phyloP scores from a whole-genome alignment of 768 basidiomycete species.

The Mycena crocata region DNA sequence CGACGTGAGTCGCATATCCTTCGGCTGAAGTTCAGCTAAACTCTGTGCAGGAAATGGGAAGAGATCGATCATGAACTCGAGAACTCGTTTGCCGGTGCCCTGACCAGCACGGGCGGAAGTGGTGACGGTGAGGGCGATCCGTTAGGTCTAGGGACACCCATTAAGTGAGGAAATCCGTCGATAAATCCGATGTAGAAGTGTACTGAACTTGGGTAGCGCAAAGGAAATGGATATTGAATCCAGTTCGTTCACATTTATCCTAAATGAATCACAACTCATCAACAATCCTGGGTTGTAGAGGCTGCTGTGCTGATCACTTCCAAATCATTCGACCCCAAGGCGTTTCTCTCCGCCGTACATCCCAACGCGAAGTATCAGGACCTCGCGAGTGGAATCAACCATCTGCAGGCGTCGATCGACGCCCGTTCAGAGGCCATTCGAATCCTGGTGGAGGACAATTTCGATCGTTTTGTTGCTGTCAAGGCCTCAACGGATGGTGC shows the following conservation, averaged over 20 bases:
- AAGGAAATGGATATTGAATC: constrained; percentile 82
- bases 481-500: constrained; percentile 96
- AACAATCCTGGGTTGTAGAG: constrained; percentile 56
- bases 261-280: not conserved
- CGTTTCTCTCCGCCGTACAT: constrained; percentile 90
- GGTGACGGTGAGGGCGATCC: constrained; percentile 78
- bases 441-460: constrained; percentile 96
- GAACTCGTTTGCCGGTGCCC: constrained; percentile 76
- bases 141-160: constrained; percentile 75
- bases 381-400: constrained; percentile 79
- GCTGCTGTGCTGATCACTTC: constrained; percentile 87
- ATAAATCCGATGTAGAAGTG: too few relatives aligned
- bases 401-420: constrained; percentile 85
- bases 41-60: constrained; percentile 80
- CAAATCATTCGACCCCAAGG: constrained; percentile 96
- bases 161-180: constrained; percentile 69
- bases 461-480: constrained; percentile 96
- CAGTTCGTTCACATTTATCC: constrained; percentile 63
- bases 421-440: constrained; percentile 94
- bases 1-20: constrained; percentile 59
- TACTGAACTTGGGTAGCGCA: too few relatives aligned
- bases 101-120: constrained; percentile 65
- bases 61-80: constrained; percentile 88
- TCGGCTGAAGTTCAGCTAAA: not conserved
- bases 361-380: constrained; percentile 97